phyloP scores from a whole-genome alignment of 2,329 filamentous ascomycete species.

The Cucurbitaria berberidis region DNA sequence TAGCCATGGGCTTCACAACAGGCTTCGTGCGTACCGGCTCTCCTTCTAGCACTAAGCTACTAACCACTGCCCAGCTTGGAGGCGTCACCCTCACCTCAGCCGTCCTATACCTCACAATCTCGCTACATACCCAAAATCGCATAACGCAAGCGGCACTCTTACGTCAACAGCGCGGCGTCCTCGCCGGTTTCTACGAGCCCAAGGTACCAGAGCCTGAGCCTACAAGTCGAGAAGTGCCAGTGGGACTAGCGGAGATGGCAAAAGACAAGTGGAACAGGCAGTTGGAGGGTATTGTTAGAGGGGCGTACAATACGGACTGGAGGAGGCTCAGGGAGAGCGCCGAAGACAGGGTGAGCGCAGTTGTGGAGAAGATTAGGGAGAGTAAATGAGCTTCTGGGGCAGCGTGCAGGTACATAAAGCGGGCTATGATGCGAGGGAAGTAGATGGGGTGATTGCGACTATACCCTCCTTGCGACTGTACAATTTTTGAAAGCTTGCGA shows the following conservation, averaged over 20 bases:
- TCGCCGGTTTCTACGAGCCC: constrained; percentile 54
- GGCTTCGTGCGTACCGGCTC: constrained; percentile 52
- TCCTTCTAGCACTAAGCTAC: background rate
- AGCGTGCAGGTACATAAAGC: background rate
- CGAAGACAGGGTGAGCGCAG: constrained; percentile 48
- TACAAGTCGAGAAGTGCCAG: constrained; percentile 46
- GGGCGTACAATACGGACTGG: constrained; percentile 56
- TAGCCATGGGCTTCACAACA: constrained; percentile 58
- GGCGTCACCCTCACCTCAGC: constrained; percentile 59
- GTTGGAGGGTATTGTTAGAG: constrained; percentile 52
- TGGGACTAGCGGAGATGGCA: constrained; percentile 53
- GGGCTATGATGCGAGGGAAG: background rate
- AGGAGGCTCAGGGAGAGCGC: constrained; percentile 47
- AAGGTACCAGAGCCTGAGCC: constrained; percentile 49
- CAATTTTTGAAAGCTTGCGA: constrained; percentile 3
- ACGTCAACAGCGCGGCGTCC: constrained; percentile 53
- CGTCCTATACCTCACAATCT: constrained; percentile 47
- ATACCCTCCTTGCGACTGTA: constrained; percentile 28
- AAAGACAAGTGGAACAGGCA: constrained; percentile 59
- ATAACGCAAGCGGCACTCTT: constrained; percentile 54
- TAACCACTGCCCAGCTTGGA: constrained; percentile 50
- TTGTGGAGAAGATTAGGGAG: constrained; percentile 45
- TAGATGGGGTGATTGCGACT: constrained; percentile 9
- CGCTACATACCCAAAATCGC: constrained; percentile 56
- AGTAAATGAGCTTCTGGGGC: constrained; percentile 26